Evolutionary conservation across 2,329 filamentous ascomycete genomes (phyloP).

Genomic region (Boeremia exigua): DNA sequence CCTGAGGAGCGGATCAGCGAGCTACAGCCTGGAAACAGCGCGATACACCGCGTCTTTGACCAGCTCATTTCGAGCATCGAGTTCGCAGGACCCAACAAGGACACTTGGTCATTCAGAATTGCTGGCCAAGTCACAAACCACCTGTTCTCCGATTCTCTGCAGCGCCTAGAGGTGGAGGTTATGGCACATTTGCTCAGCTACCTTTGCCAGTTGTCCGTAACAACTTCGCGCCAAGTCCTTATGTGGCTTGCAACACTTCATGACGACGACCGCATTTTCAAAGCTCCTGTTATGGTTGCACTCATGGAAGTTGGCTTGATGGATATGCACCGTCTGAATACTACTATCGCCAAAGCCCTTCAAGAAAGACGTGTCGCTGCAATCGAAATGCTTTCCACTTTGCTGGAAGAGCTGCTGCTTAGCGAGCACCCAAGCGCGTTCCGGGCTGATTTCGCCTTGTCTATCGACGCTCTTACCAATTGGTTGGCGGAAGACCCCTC

Average conservation of each 20-base stretch:
- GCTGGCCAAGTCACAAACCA: conserved; percentile 63
- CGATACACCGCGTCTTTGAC: conserved; percentile 64
- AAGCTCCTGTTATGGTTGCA: conserved; percentile 65
- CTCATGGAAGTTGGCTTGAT: conserved; percentile 66
- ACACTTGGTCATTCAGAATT: conserved; percentile 61
- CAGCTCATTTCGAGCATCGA: conserved; percentile 62
- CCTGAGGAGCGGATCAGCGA: conserved; percentile 65
- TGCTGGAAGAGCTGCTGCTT: conserved; percentile 80
- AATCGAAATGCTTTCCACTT: conserved; percentile 77
- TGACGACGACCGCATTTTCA: conserved; percentile 66
- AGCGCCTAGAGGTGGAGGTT: conserved; percentile 66
- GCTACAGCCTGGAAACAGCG: conserved; percentile 57
- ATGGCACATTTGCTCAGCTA: conserved; percentile 66
- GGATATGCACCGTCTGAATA: conserved; percentile 64
- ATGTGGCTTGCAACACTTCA: conserved; percentile 59
- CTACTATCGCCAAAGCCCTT: conserved; percentile 75
- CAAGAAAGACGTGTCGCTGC: conserved; percentile 73
- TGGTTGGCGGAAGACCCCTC: conserved; percentile 80
- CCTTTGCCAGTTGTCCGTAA: conserved; percentile 66
- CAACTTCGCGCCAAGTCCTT: conserved; percentile 61
- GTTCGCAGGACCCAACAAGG: conserved; percentile 59
- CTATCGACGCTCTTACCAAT: conserved; percentile 78
- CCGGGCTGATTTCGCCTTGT: conserved; percentile 84
- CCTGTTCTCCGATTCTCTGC: conserved; percentile 62
- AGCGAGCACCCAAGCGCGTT: conserved; percentile 78